Base-by-base conservation (phyloP, 2,329 filamentous ascomycete species). In the Eutypella sp. region DNA sequence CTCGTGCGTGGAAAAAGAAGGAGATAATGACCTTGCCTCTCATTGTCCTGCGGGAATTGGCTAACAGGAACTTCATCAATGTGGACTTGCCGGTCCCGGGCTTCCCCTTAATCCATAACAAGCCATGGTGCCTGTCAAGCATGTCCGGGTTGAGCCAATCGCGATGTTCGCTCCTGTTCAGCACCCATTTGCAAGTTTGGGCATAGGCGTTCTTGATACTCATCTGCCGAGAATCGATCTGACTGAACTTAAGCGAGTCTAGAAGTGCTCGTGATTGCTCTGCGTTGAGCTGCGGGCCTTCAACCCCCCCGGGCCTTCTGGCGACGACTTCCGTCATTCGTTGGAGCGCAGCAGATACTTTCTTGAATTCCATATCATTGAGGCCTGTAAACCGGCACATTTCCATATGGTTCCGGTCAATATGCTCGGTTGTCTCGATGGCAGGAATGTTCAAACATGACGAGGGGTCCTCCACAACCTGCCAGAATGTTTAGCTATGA, bases 1-100 rank as follows among this genome's bases (percentile, higher is more conserved):
- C 73, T 44, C 70, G 57, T 0, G 72, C 72, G 45, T 76, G 70
- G 62, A 76, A 77, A 56, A 76, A 78, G 57, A 74, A 76, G 0
- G 66, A 69, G 1, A 73, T 45, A 0, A 70, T 50, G 0, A 60
- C 34, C 1, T 48, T 46, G 13, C 54, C 48, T 3, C 40, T 22
- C 20, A 53, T 57, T 18, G 42, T 49, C 16, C 49, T 50, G n/a
- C 51, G 37, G 31, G 51, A 38, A 33, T 48, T 42, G 18, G 46
- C 44, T 24, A 50, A 57, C 1, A 57, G 52, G 39, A 68, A 72
- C 41, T 73, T 75, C 67, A 75, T 73, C 3, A 73, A 45, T 0
- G 68, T 74, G 0, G 69, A 66, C 42, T 67, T 67, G 3, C 65
- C 65, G 10, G 55, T 49, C 4, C 60, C 65, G 5, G 64, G 60